Percentiles rank a stretch among this genome's conserved stretches.
phyloP scores from a whole-genome alignment of 1,284 basidiomycete genomes.

The Malassezia nana region DNA sequence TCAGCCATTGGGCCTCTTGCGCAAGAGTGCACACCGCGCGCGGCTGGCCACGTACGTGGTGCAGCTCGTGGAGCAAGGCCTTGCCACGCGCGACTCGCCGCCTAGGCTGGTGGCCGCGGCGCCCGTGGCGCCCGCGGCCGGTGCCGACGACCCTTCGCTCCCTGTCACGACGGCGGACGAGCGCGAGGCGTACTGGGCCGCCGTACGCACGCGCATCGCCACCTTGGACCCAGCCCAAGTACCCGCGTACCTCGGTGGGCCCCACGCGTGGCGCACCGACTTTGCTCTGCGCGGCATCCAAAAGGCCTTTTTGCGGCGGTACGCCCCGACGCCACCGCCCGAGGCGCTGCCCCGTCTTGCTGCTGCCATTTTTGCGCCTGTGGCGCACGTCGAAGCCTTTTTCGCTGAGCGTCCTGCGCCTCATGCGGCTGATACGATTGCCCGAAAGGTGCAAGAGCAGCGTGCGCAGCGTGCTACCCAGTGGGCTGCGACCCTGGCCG shows the following conservation, averaged over 20 bases:
- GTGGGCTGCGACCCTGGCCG: constrained; percentile 57
- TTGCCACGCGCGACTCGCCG: neutral
- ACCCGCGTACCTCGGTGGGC: neutral
- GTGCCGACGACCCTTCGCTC: neutral
- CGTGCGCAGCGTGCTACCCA: constrained; percentile 53
- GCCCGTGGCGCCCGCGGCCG: neutral
- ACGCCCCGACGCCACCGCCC: neutral
- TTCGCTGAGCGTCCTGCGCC: constrained; percentile 45
- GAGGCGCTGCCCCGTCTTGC: constrained; percentile 18
- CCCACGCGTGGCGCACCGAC: constrained; percentile 11
- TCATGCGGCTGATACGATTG: constrained; percentile 53
- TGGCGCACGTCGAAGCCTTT: constrained; percentile 52
- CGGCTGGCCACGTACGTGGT: constrained; percentile 11
- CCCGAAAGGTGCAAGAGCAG: constrained; percentile 28
- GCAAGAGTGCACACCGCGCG: neutral
- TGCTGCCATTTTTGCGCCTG: constrained; percentile 57
- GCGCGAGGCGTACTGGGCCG: constrained; percentile 2
- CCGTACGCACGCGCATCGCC: neutral
- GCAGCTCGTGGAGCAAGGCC: constrained; percentile 11
- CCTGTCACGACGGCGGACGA: neutral
- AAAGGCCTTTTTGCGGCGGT: constrained; percentile 13
- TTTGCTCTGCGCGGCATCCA: constrained; percentile 10
- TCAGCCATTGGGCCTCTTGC: constrained; percentile 16
- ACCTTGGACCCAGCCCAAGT: neutral
- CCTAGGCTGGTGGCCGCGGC: neutral